Percentiles rank a stretch among this genome's conserved stretches.
phyloP scores from a whole-genome alignment of 2,329 filamentous ascomycete genomes.

The Daldinia sp. region DNA sequence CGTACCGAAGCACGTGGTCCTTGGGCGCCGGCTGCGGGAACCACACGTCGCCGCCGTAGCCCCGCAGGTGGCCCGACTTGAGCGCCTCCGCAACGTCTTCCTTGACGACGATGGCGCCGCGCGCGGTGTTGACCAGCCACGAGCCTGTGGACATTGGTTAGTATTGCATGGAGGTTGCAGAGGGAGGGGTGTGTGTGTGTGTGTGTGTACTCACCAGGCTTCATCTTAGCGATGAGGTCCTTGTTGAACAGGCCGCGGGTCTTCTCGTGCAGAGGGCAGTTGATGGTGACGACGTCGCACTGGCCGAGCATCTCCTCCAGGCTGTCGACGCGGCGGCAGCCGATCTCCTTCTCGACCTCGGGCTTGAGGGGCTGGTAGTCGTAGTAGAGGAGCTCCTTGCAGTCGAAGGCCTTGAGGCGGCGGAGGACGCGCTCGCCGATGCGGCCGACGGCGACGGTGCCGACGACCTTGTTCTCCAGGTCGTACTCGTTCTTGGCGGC shows the following conservation, averaged over 20 bases:
- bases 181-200: background rate
- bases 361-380: constrained; percentile 95
- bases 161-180: background rate
- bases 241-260: constrained; percentile 98
- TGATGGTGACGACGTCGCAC: constrained; percentile 98
- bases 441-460: constrained; percentile 95
- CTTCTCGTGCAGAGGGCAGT: constrained; percentile 99
- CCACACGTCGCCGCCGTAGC: constrained; percentile 93
- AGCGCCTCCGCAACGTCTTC: constrained; percentile 96
- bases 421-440: constrained; percentile 98
- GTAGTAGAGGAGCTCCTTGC: constrained; percentile 99
- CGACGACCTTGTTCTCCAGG: constrained; percentile 96
- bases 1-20: constrained; percentile 92
- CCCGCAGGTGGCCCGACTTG: constrained; percentile 89
- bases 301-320: constrained; percentile 94
- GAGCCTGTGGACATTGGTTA: constrained; percentile 66
- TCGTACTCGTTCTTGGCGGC: constrained; percentile 99
- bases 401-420: constrained; percentile 96
- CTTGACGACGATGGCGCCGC: constrained; percentile 99
- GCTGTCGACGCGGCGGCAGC: constrained; percentile 86
- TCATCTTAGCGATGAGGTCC: constrained; percentile 98
- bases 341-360: constrained; percentile 94
- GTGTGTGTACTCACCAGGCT: constrained; percentile 72
- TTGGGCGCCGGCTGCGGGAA: constrained; percentile 96
- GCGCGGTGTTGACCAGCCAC: constrained; percentile 98